Base-by-base conservation (phyloP, 768 basidiomycete genomes). In the Ramaria sp. region DNA sequence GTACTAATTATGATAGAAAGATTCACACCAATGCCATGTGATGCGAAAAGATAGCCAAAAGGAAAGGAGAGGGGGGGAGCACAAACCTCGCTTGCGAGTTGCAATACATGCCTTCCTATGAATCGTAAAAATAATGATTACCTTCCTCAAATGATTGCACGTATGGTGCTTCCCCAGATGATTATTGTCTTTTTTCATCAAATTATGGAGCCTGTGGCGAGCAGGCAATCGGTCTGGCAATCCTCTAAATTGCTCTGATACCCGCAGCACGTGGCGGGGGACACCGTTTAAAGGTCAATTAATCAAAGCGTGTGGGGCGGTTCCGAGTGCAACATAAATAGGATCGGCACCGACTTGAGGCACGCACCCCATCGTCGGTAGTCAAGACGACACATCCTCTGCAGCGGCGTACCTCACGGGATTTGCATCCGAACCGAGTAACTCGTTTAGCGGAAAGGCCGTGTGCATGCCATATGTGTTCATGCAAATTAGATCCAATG, bases 361-460 rank as follows among this genome's bases (percentile, higher is more conserved):
- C n/a, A 71, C 1, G 58, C 57, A 5, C 70, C 70, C 69, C 69
- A 71, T 10, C 68, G 62, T 12, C 70, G 65, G 54, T 70, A 71
- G 59, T 71, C 70, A 47, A 71, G 18, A 69, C 65, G 7, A 70
- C 49, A 47, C 69, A 44, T 70, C 70, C 9, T 68, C 69, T 5
- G 57, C 55, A 1, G 52, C 41, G 5, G 65, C 61, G 49, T 69
- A 70, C 16, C 57, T 57, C 41, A 69, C 66, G 0, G 68, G 69
- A 49, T 66, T 70, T 7, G 57, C 47, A 2, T 55, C 54, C 9
- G 70, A 63, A 13, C 62, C 60, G 65, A 69, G n/a, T 22, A 4
- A 22, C 8, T 41, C 18, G 39, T n/a, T n/a, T 22, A 22, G 39
- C 39, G 13, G n/a, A n/a, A 9, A 41, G 20, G 1, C 39, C 39